phyloP scores from a whole-genome alignment of 768 basidiomycete genomes.

The Dioszegia hungarica region DNA sequence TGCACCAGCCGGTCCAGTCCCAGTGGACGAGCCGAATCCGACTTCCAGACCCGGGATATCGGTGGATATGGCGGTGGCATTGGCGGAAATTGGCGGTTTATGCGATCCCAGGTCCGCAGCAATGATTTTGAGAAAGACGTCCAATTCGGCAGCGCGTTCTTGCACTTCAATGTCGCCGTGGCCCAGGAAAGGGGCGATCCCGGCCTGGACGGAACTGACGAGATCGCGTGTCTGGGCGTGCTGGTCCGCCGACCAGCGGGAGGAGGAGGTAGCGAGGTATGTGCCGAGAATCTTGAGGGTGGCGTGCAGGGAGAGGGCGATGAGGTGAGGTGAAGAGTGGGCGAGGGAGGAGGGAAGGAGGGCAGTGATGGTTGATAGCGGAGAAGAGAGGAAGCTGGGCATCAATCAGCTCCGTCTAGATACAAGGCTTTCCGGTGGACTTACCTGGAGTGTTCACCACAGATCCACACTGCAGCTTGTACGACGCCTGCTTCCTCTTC shows the following conservation, averaged over 20 bases:
- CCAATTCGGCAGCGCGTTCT: conserved; percentile 57
- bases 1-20: conserved; percentile 39
- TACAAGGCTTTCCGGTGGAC: conserved; percentile 34
- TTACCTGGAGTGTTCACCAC: conserved; percentile 87
- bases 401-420: not conserved
- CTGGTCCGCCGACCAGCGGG: conserved; percentile 69
- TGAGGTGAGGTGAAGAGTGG: conserved; percentile 57
- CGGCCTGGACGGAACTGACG: conserved; percentile 61
- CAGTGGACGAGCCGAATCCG: conserved; percentile 48
- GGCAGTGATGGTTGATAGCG: conserved; percentile 58
- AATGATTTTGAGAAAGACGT: conserved; percentile 36
- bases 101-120: conserved; percentile 35
- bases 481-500: conserved; percentile 77
- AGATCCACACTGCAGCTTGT: conserved; percentile 94
- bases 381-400: conserved; percentile 24
- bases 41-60: conserved; percentile 41
- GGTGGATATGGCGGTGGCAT: not conserved
- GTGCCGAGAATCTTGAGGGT: conserved; percentile 78
- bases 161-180: conserved; percentile 81
- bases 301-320: conserved; percentile 76
- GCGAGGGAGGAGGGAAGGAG: conserved; percentile 52
- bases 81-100: conserved; percentile 7
- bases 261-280: conserved; percentile 72
- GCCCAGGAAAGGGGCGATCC: conserved; percentile 59
- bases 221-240: conserved; percentile 61